These are phyloP conservation scores for Phialocephala sp. DNA, from an alignment of 2,329 filamentous ascomycete genomes.

Conservation along the genomic window DNA sequence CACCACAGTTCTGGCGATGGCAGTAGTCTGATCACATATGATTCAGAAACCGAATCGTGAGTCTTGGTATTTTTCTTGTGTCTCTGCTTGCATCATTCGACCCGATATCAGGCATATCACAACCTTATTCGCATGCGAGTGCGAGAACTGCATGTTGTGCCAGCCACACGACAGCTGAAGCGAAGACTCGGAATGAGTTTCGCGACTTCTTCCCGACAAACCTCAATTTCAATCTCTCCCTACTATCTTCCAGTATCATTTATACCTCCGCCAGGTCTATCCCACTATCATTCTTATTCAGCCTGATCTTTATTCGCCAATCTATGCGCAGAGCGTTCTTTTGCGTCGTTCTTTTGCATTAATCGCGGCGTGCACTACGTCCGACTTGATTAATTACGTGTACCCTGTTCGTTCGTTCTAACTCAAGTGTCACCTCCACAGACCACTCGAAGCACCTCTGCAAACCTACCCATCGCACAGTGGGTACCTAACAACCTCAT, in stretches of 20 bases:
- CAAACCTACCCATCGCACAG: conserved; percentile 68
- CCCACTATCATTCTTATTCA: conserved; percentile 18
- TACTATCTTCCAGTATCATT: neutral
- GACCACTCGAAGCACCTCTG: conserved; percentile 47
- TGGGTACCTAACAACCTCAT: conserved; percentile 72
- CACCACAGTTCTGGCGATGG: conserved; percentile 31
- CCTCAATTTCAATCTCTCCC: neutral
- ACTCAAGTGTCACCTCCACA: conserved; percentile 27
- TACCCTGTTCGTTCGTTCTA: conserved; percentile 27
- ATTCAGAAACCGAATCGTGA: conserved; percentile 44
- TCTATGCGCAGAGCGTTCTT: conserved; percentile 17
- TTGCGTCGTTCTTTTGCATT: conserved; percentile 28
- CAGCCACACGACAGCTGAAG: conserved; percentile 17
- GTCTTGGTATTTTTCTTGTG: conserved; percentile 30
- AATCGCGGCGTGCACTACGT: conserved; percentile 19
- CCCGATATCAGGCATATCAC: conserved; percentile 18
- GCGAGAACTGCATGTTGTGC: conserved; percentile 5
- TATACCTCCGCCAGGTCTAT: conserved; percentile 21
- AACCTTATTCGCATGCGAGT: neutral
- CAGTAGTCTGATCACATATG: conserved; percentile 41
- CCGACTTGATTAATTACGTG: conserved; percentile 27
- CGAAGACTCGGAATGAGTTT: conserved; percentile 23
- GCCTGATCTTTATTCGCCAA: conserved; percentile 15
- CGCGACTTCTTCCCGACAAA: conserved; percentile 24
- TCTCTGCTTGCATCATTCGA: conserved; percentile 18